phyloP scores from a whole-genome alignment of 345 rosid genomes.

The Psidium guajava region DNA sequence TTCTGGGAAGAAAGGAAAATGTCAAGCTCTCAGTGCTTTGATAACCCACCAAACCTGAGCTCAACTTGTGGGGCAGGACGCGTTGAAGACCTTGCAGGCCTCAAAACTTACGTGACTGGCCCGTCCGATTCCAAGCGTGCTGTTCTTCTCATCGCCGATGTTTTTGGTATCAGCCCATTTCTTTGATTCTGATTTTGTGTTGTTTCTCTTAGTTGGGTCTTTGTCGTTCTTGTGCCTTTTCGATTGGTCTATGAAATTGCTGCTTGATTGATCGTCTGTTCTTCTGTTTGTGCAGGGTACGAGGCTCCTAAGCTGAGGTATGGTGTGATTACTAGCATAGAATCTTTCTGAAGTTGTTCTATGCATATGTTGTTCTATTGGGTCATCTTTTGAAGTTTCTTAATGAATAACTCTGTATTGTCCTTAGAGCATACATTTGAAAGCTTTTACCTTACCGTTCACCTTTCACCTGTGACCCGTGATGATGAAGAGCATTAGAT shows the following conservation, averaged over 20 bases:
- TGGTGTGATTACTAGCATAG: background rate
- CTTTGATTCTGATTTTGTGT: background rate
- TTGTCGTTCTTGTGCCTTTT: background rate
- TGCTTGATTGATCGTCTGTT: background rate
- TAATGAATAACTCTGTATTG: background rate
- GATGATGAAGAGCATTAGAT: background rate
- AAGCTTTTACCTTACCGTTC: background rate
- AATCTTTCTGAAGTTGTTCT: background rate
- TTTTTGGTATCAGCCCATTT: constrained; percentile 19
- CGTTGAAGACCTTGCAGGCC: constrained; percentile 49
- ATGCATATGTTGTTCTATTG: background rate
- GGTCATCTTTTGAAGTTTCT: background rate
- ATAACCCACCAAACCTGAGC: constrained; percentile 53
- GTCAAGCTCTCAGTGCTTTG: constrained; percentile 72
- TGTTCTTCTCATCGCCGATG: constrained; percentile 54
- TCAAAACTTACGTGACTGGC: constrained; percentile 55
- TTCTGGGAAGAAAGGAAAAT: constrained; percentile 4
- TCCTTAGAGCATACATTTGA: background rate
- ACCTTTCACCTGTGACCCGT: background rate
- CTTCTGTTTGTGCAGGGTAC: constrained; percentile 16
- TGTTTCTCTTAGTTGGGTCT: background rate
- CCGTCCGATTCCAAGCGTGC: constrained; percentile 45
- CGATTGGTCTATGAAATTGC: background rate
- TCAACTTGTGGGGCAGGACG: constrained; percentile 46
- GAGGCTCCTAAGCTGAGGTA: constrained; percentile 46